These are phyloP conservation scores for Scedosporium apiospermum DNA, from an alignment of 2,329 filamentous ascomycete genomes.

Conservation along the genomic window DNA sequence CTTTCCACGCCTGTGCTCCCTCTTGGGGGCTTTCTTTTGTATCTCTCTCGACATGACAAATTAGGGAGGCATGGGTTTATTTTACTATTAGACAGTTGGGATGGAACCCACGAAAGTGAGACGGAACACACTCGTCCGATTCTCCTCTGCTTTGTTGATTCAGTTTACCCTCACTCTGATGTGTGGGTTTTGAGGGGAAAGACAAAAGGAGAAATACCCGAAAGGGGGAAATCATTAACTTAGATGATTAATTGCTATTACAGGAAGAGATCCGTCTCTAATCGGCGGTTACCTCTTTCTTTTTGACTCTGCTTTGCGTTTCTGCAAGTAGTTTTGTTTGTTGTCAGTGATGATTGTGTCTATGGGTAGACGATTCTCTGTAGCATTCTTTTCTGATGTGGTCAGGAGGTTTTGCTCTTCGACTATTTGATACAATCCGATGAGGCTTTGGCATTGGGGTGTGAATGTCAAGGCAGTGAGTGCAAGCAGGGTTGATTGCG, in stretches of 20 bases:
- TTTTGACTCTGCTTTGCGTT: not conserved
- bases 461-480: too few relatives aligned
- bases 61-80: not conserved
- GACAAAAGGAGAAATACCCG: not conserved
- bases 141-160: not conserved
- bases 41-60: not conserved
- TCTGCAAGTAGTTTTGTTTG: too few relatives aligned
- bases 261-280: not conserved
- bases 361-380: too few relatives aligned
- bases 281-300: not conserved
- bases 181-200: not conserved
- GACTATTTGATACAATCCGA: too few relatives aligned
- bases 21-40: not conserved
- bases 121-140: not conserved
- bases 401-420: too few relatives aligned
- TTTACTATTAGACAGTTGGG: not conserved
- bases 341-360: too few relatives aligned
- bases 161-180: not conserved
- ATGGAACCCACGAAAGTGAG: not conserved
- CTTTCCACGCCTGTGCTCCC: not conserved
- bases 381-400: too few relatives aligned
- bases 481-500: too few relatives aligned
- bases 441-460: too few relatives aligned
- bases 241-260: not conserved
- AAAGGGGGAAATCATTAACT: not conserved